These are phyloP conservation scores for Pythium rishiriense DNA, from an alignment of 352 stramenopile species.

Conservation along the genomic window DNA sequence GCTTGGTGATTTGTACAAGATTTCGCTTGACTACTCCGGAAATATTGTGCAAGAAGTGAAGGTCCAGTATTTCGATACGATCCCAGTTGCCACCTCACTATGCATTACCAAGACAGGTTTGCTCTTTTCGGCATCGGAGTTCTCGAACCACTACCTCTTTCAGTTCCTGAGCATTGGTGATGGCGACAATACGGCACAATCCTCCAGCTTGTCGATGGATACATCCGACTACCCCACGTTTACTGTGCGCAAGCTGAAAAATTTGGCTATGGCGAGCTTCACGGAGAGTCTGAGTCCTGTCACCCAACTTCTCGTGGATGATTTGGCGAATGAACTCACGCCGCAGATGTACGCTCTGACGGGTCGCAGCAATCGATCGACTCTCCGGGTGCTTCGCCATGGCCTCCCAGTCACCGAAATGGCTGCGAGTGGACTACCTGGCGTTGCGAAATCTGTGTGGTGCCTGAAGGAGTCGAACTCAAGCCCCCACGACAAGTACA, in stretches of 20 bases:
- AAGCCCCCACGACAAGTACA: slow-evolving; percentile 90
- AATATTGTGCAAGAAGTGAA: slow-evolving; percentile 85
- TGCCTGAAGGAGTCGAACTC: slow-evolving; percentile 90
- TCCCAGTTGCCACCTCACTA: slow-evolving; percentile 92
- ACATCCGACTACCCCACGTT: slow-evolving; percentile 66
- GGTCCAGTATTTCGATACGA: slow-evolving; percentile 96
- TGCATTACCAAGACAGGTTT: slow-evolving; percentile 98
- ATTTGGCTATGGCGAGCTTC: slow-evolving; percentile 78
- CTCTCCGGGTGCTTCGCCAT: slow-evolving; percentile 95
- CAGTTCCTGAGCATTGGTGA: slow-evolving; percentile 97
- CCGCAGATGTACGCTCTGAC: slow-evolving; percentile 97
- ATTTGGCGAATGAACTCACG: slow-evolving; percentile 94
- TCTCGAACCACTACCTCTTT: slow-evolving; percentile 98
- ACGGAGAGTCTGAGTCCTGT: slow-evolving; percentile 92
- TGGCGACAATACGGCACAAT: slow-evolving; percentile 80
- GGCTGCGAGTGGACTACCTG: slow-evolving; percentile 94
- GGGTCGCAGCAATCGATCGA: slow-evolving; percentile 91
- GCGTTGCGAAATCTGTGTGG: slow-evolving; percentile 94
- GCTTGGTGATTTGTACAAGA: slow-evolving; percentile 98
- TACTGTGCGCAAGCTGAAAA: slow-evolving; percentile 85
- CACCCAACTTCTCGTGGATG: slow-evolving; percentile 95
- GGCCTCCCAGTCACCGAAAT: slow-evolving; percentile 96
- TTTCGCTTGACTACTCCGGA: slow-evolving; percentile 90
- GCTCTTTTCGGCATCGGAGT: slow-evolving; percentile 96
- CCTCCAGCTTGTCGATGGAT: slow-evolving; percentile 75